Evolutionary conservation across 371 early-diverging fungal genomes (phyloP), one percentile per base, ranked within the genome.

Genomic region (Catenaria anguillulae): DNA sequence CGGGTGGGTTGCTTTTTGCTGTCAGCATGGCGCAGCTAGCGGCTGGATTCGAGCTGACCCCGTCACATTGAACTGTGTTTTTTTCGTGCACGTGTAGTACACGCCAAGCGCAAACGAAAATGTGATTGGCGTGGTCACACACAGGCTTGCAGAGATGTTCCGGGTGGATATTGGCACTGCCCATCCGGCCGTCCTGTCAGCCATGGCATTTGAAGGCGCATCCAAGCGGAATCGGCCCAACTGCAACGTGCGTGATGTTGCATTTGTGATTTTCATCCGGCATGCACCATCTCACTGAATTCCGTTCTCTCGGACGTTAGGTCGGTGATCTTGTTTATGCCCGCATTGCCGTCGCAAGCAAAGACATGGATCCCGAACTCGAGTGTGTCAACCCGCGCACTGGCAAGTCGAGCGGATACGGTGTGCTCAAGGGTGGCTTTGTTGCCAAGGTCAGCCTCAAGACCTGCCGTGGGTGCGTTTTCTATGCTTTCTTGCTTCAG

Each of bases 341-440:
- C 33, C 79, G 89, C 40, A 81, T 97, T 1, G 68, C 81, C 4
- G 72, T 89, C 64, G 95, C 95, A 23, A 86, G 92, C 73, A 84
- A 82, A 65, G 92, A 95, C 71, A 92, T 97, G 89, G 97, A 97
- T 60, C 88, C 96, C 2, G 97, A 97, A 65, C 68, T 97, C 24
- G 89, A 89, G 65, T 96, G 97, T 71, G 70, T 84, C 54, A 89
- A 90, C 65, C 84, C 88, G 13, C 64, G 76, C 2, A 82, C 83
- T 0, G 80, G 80, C 43, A 84, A 79, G 65, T 78, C 86, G 0
- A 86, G 85, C 55, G 90, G 89, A 29, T 90, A 76, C 77, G 92
- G 92, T 31, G 85, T 83, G 70, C 71, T 92, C 43, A 77, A 82
- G 63, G 78, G 71, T 33, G 90, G 90, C 29, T 80, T 73, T 63